A percentile compares a stretch with the other conserved stretches of the same genome.
Conservation (phyloP, 108 stramenopile species). For the Pseudonitzschia multistriata region DNA sequence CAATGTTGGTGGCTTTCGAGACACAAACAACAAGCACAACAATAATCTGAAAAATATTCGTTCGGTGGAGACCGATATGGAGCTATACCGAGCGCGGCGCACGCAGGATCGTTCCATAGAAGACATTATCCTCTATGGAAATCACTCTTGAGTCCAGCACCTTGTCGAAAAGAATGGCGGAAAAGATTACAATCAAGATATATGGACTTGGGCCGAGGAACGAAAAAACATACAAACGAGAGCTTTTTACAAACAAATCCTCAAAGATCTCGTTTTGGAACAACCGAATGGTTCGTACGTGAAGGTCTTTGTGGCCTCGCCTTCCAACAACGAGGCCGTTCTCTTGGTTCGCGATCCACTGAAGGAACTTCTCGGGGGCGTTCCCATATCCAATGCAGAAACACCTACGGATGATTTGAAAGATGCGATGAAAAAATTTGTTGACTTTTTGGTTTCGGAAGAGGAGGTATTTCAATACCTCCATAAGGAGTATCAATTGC, state of each 20-base stretch:
- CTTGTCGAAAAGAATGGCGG: slow-evolving; percentile 55
- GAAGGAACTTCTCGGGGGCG: no score
- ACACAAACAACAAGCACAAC: not conserved
- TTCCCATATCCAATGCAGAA: not conserved
- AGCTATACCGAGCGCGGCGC: slow-evolving; percentile 18
- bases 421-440: slow-evolving; percentile 15
- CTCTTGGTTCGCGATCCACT: not conserved
- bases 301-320: slow-evolving; percentile 16
- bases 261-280: slow-evolving; percentile 3
- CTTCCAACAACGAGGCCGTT: not conserved
- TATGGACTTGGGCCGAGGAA: slow-evolving; percentile 46
- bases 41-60: not conserved
- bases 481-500: slow-evolving; percentile 82
- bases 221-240: slow-evolving; percentile 3
- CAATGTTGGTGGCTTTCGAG: slow-evolving; percentile 6
- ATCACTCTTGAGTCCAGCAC: slow-evolving; percentile 47
- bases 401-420: not conserved
- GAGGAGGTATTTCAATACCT: slow-evolving; percentile 62
- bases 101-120: slow-evolving; percentile 36
- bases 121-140: not conserved
- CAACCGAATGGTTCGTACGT: slow-evolving; percentile 11
- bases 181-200: slow-evolving; percentile 44
- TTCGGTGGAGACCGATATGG: slow-evolving; percentile 3
- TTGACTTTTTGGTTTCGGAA: not conserved
- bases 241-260: not conserved